These are phyloP conservation scores for Blastobotrys americana DNA, from an alignment of 805 yeast genomes.

Conservation along the genomic window DNA sequence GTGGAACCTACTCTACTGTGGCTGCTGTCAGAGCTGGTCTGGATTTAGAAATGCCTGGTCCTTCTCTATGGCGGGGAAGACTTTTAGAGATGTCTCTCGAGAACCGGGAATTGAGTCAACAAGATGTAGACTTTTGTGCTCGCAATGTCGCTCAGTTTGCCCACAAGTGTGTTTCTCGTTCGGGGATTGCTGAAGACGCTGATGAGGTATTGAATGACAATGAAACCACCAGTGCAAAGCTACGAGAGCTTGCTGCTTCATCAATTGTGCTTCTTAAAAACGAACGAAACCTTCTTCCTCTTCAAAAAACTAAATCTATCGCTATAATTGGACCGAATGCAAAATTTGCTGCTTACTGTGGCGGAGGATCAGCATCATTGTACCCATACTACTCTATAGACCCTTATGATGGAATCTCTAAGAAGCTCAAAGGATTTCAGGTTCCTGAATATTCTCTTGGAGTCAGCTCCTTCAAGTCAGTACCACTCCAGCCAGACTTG, in stretches of 20 bases:
- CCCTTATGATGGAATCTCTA: constrained; percentile 41
- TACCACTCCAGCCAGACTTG: constrained; percentile 31
- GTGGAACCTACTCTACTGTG: constrained; percentile 44
- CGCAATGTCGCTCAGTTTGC: constrained; percentile 42
- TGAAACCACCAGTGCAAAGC: constrained; percentile 38
- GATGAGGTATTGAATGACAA: constrained; percentile 40
- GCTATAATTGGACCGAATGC: constrained; percentile 59
- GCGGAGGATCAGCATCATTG: constrained; percentile 58
- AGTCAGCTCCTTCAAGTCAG: constrained; percentile 31
- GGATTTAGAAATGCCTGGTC: constrained; percentile 65
- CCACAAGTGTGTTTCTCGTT: constrained; percentile 33
- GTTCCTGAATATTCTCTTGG: constrained; percentile 31
- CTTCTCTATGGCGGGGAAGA: constrained; percentile 40
- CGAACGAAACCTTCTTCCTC: constrained; percentile 42
- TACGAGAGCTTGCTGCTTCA: constrained; percentile 44
- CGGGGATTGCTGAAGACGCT: constrained; percentile 38
- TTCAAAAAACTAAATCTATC: constrained; percentile 35
- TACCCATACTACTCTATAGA: constrained; percentile 42
- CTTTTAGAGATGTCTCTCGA: constrained; percentile 38
- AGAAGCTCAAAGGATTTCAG: constrained; percentile 25
- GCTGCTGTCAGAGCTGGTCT: constrained; percentile 48
- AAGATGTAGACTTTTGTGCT: constrained; percentile 43
- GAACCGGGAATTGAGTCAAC: constrained; percentile 36
- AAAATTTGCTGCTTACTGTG: constrained; percentile 42
- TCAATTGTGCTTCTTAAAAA: constrained; percentile 52